Evolutionary conservation across 768 basidiomycete genomes (phyloP), one percentile per base, ranked within the genome.

Genomic region (Termitomyces sp.): DNA sequence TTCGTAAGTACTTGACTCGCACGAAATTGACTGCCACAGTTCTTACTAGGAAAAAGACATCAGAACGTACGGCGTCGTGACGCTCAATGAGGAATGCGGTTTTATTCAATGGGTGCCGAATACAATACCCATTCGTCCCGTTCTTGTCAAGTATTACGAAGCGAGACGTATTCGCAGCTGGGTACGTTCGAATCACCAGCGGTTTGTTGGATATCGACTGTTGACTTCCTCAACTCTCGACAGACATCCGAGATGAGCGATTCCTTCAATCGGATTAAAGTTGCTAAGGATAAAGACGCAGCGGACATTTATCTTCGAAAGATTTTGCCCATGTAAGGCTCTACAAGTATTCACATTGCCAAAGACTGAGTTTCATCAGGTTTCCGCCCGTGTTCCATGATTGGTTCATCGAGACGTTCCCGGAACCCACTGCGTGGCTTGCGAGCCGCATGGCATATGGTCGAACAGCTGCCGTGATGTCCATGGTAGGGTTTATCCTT

Each of bases 61-160:
- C 60, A 87, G 96, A 28, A 98, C 97, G 2, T 99, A 98, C 69
- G 92, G 94, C n/a, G 94, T 98, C n/a, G 90, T 97, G 32, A 93
- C 96, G 6, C 81, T 99, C 63, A 98, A 97, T 70, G 96, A 98
- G 66, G 94, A 96, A 65, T 98, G 96, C 68, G 97, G 97, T 0
- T 86, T 98, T 53, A 94, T 98, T 59, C 94, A 99, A 85, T 99
- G 97, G 97, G 97, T 99, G 3, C 92, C 90, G 0, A 91, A 98
- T 71, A 97, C 96, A 1, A 81, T 86, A 32, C 91, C 94, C 1
- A 74, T 98, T 40, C 88, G 96, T 33, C 82, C 84, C 0, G 83
- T 98, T 48, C 77, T 98, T 15, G 65, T 81, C 55, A 87, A 87
- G 62, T 75, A 74, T 4, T 99, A 98, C 69, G 81, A 84, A 3